Base-by-base conservation (phyloP, 2,329 filamentous ascomycete genomes). In the Neonectria ditissima region DNA sequence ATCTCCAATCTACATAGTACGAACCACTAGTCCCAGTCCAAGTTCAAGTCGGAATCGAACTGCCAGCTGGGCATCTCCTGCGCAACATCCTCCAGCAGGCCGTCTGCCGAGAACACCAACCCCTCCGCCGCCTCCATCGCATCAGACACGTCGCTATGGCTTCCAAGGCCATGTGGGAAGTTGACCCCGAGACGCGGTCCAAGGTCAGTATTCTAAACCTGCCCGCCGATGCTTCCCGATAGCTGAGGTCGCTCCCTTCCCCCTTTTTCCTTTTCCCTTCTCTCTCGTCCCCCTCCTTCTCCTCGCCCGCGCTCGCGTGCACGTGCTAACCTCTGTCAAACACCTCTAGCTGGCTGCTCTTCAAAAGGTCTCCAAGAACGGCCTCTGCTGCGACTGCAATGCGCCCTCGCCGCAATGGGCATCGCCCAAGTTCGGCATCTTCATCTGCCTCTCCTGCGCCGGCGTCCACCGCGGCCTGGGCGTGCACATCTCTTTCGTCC, bases 381-480 rank as follows among this genome's bases (percentile, higher is more conserved):
- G 92, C 77, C 82, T 88, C 74, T 99, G 96, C 84, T 95, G 94
- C 83, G 96, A 99, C 82, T 99, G 96, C 85, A 90, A 90, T 77
- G 95, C 96, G 47, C 95, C 96, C 22, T 97, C 93, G 73, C 96
- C 96, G 67, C 96, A 99, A 91, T 99, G 96, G 96, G 95, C 96
- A 72, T 86, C 94, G 39, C 96, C 96, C 69, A 99, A 99, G 81
- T 97, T 99, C 78, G 95, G 95, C 76, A 93, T 97, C 79, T 99
- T 99, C 84, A 97, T 99, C 86, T 99, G 96, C 81, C 89, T 99
- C 55, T 93, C 91, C 68, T 99, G 96, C 83, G 95, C 94, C 34
- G 96, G 96, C 72, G 92, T 96, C 56, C 96, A 99, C 82, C 92
- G 96, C 67, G 94, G 94, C 3, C 89, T 99, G 30, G 96, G 96